Base-by-base conservation (phyloP, 1,284 basidiomycete species). In the Ustilago loliicola region DNA sequence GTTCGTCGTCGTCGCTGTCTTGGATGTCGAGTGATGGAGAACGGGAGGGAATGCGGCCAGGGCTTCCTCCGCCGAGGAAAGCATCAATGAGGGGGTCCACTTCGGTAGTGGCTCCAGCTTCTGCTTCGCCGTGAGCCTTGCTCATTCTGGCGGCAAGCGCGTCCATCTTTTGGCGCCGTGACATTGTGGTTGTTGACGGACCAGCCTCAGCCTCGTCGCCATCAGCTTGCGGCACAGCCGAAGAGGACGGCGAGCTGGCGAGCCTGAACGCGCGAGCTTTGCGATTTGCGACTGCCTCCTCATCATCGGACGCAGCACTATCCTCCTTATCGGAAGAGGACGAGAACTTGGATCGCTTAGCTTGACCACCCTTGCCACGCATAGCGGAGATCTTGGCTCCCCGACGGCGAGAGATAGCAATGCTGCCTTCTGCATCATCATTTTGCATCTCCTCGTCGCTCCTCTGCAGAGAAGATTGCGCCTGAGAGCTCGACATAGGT, bases 1-100 rank as follows among this genome's bases (percentile, higher is more conserved):
- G 63, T 27, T 77, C 71, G 38, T 74, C 76, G 2, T 68, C 65
- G 56, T 75, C 68, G 36, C 65, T 75, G 40, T 53, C 59, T 23
- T 71, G 68, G 19, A 72, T 72, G 32, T 77, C 69, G 48, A 74
- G 66, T 15, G 67, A 72, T 15, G 70, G 68, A 21, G 68, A 79
- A 27, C 69, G 61, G 42, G 66, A 72, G 5, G 56, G 60, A 7
- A 60, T 59, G 21, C 57, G 50, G 1, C 36, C 57, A 1, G 61
- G 65, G 5, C 65, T 70, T 7, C 27, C 51, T 9, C 38, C 48
- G 3, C 63, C 61, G 17, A 76, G 66, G 53, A 76, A 76, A 27
- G 58, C 61, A 23, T 68, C 66, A 23, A 72, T 21, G 27, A 72
- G 65, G 1, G 69, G 61, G 10, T 77, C 74, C 7, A 58, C 27